phyloP scores from a whole-genome alignment of 78 protist species.

The Parvularia atlantis region DNA sequence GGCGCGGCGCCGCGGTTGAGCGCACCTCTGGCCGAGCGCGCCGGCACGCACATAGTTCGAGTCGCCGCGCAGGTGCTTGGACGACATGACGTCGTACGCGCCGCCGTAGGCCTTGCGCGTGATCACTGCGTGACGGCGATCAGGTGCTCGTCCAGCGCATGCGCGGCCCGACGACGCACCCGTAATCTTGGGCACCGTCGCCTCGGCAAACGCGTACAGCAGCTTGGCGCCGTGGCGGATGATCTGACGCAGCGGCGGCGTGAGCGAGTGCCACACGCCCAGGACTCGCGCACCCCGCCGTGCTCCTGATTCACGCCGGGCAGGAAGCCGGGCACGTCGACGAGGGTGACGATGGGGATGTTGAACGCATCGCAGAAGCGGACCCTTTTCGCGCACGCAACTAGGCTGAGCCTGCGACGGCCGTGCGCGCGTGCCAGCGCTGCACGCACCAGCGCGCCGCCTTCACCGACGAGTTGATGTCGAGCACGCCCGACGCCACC shows the following conservation, averaged over 20 bases:
- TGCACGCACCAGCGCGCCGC: constrained; percentile 67
- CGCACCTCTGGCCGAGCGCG: too few species aligned
- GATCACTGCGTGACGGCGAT: constrained; percentile 65
- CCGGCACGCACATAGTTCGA: too few species aligned
- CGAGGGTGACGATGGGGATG: constrained; percentile 92
- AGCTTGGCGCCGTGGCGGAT: constrained; percentile 97
- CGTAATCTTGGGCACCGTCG: constrained; percentile 87
- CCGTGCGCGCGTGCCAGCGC: too few species aligned
- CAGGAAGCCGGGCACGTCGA: constrained; percentile 98
- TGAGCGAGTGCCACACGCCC: neutral
- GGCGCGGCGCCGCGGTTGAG: too few species aligned
- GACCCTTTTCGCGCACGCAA: too few species aligned
- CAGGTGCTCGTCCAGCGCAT: neutral
- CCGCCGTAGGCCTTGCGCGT: constrained; percentile 98
- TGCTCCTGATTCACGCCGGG: constrained; percentile 70
- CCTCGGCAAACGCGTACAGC: constrained; percentile 96
- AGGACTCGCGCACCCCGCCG: neutral
- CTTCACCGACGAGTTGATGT: constrained; percentile 89
- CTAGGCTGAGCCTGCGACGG: neutral
- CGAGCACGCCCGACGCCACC: constrained; percentile 88
- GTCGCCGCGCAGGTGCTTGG: constrained; percentile 93
- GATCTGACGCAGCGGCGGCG: constrained; percentile 42
- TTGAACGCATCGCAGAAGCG: constrained; percentile 94
- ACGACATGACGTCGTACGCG: constrained; percentile 87
- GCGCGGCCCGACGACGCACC: neutral